phyloP scores from a whole-genome alignment of 2,329 filamentous ascomycete genomes.

The Aspergillus thermomutatus region DNA sequence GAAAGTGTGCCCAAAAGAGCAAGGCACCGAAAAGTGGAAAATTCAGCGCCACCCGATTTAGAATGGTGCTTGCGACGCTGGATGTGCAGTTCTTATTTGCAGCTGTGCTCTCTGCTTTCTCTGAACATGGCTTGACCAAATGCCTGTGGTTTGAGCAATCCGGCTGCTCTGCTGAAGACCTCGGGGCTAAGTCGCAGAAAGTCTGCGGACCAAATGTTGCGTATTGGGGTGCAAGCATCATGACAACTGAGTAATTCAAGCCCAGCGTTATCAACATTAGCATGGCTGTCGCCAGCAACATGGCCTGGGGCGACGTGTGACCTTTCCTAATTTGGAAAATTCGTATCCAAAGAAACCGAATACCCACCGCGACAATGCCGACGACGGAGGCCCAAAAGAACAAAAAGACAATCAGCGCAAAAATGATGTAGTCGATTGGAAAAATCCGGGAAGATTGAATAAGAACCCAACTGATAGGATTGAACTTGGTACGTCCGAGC shows the following conservation, averaged over 20 bases:
- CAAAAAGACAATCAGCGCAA: slow-evolving; percentile 77
- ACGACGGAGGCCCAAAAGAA: slow-evolving; percentile 86
- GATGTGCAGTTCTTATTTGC: slow-evolving; percentile 83
- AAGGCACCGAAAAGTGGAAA: slow-evolving; percentile 92
- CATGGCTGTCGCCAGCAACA: slow-evolving; percentile 87
- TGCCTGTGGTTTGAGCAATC: slow-evolving; percentile 67
- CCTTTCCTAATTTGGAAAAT: slow-evolving; percentile 90
- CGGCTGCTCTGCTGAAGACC: slow-evolving; percentile 62
- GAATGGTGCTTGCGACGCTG: slow-evolving; percentile 83
- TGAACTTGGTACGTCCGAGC: slow-evolving; percentile 82
- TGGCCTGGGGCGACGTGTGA: slow-evolving; percentile 84
- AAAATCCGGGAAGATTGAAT: slow-evolving; percentile 78
- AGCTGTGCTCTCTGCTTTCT: slow-evolving; percentile 66
- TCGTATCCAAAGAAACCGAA: slow-evolving; percentile 92
- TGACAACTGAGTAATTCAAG: slow-evolving; percentile 87
- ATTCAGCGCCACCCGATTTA: slow-evolving; percentile 88
- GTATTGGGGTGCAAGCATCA: slow-evolving; percentile 95
- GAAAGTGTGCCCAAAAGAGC: slow-evolving; percentile 96
- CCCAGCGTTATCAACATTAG: slow-evolving; percentile 85
- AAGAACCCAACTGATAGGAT: slow-evolving; percentile 89
- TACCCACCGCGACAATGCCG: slow-evolving; percentile 81
- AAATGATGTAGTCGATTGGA: slow-evolving; percentile 87
- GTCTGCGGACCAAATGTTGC: slow-evolving; percentile 91
- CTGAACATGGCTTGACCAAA: slow-evolving; percentile 77
- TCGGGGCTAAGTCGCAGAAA: slow-evolving; percentile 74